Base-by-base conservation (phyloP, 176 grass and related monocot species). In the Aegilops speltoides region DNA sequence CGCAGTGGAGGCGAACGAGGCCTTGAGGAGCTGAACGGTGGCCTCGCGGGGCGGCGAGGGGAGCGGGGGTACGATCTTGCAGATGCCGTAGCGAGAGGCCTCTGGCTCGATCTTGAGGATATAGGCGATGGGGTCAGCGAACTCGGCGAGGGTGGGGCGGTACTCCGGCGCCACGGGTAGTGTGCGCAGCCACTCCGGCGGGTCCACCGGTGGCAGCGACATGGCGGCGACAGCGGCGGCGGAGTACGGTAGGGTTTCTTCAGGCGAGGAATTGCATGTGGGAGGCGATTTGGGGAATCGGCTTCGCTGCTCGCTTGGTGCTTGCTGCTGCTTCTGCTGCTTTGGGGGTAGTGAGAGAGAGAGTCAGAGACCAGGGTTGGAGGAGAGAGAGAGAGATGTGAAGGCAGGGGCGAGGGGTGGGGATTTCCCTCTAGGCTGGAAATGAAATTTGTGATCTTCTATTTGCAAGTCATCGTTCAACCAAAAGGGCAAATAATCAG, bases 91-190 rank as follows among this genome's bases (percentile, higher is more conserved):
- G 76, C 89, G 87, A 24, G 94, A 94, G 17, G 97, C 97, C 85
- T 93, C 94, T 81, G 85, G 80, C 85, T 96, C 94, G 92, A 99
- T 99, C 85, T 93, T 96, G 85, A 99, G 87, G 87, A 99, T 96
- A 86, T 93, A 99, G 76, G 92, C 92, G 85, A 99, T 90, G 56
- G 97, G 97, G 92, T 99, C 90, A 1, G 91, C 89, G 84, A 99
- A 99, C 80, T 99, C 94, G 43, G 87, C 89, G 2, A 56, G 65
- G 64, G 92, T 93, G 36, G 97, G 97, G 85, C 32, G 90, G 92
- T 87, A 99, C 89, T 94, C 97, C 48, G 97, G 97, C 13, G 97
- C 97, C 85, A 87, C 72, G 7, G 97, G 97, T 43, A 99, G 92
- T 28, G 88, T 81, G 77, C 93, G 89, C 54, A 99, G 83, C 97